Percentiles rank a stretch among this genome's conserved stretches.
Conservation (phyloP, 495 filamentous ascomycete genomes). For the Cudoniella acicularis region DNA sequence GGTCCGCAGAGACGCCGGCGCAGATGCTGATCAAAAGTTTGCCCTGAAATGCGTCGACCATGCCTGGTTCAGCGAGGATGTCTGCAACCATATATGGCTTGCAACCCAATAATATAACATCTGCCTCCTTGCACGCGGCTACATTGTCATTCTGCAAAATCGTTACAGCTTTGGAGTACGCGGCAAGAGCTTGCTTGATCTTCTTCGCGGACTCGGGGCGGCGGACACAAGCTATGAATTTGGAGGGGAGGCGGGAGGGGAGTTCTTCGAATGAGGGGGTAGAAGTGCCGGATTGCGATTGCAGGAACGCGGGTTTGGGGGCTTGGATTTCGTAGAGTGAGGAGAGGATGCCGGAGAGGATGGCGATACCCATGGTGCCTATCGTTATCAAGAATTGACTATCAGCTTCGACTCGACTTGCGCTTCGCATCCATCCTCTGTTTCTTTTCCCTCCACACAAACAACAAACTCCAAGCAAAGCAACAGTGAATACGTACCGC, state of each 20-base stretch:
- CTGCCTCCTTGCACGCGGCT: slow-evolving; percentile 10
- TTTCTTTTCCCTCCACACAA: too few relatives aligned
- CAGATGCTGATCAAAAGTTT: slow-evolving; percentile 84
- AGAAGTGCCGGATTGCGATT: slow-evolving; percentile 41
- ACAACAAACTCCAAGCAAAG: not conserved
- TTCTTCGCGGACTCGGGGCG: slow-evolving; percentile 57
- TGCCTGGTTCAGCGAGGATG: slow-evolving; percentile 60
- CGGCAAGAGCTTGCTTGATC: slow-evolving; percentile 55
- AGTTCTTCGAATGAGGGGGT: slow-evolving; percentile 45
- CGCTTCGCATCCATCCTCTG: not conserved
- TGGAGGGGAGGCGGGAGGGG: slow-evolving; percentile 57
- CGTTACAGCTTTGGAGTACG: slow-evolving; percentile 41
- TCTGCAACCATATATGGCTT: slow-evolving; percentile 71
- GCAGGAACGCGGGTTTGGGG: slow-evolving; percentile 30
- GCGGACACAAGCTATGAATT: slow-evolving; percentile 75
- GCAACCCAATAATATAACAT: slow-evolving; percentile 62
- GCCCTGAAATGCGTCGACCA: slow-evolving; percentile 63
- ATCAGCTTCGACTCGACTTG: not conserved
- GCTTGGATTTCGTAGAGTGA: slow-evolving; percentile 49
- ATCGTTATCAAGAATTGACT: slow-evolving; percentile 12
- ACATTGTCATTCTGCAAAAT: slow-evolving; percentile 31
- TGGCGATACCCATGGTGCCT: slow-evolving; percentile 83
- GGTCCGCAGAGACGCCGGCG: slow-evolving; percentile 68
- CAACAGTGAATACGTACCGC: slow-evolving; percentile 47
- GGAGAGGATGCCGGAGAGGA: slow-evolving; percentile 74